A percentile compares a stretch with the other conserved stretches of the same genome.
phyloP scores from a whole-genome alignment of 2,329 filamentous ascomycete genomes.

The Amesomyces nigricolor region DNA sequence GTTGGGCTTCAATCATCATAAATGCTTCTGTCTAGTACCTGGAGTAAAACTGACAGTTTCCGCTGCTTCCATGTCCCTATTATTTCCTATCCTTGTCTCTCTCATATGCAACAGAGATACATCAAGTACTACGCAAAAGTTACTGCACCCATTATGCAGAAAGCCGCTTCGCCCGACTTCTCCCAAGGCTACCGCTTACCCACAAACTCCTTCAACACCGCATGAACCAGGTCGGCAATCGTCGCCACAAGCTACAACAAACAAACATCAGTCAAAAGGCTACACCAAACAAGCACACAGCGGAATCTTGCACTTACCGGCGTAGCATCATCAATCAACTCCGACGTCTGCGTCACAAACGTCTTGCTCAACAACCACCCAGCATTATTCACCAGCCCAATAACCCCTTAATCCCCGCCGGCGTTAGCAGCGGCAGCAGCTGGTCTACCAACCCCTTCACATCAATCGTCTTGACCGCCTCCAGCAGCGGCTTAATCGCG shows the following conservation, averaged over 20 bases:
- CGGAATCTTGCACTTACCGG: conserved; percentile 22
- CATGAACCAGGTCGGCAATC: conserved; percentile 11
- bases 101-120: too few species aligned
- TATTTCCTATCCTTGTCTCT: too few species aligned
- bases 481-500: conserved; percentile 12
- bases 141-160: too few species aligned
- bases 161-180: too few species aligned
- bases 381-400: conserved; percentile 36
- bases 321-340: conserved; percentile 40
- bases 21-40: too few species aligned
- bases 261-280: not conserved
- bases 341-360: conserved; percentile 39
- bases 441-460: conserved; percentile 12
- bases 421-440: conserved; percentile 36
- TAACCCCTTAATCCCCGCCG: conserved; percentile 33
- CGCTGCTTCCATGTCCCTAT: too few species aligned
- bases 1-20: too few species aligned
- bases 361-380: conserved; percentile 34
- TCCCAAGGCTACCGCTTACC: conserved; percentile 1
- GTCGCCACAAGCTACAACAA: conserved; percentile 11
- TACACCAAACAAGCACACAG: not conserved
- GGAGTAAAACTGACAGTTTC: too few species aligned
- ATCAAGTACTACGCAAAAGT: too few species aligned
- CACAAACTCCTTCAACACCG: conserved; percentile 13
- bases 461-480: conserved; percentile 11